Evolutionary conservation across 495 filamentous ascomycete genomes (phyloP).

Genomic region (Daldinia loculata): DNA sequence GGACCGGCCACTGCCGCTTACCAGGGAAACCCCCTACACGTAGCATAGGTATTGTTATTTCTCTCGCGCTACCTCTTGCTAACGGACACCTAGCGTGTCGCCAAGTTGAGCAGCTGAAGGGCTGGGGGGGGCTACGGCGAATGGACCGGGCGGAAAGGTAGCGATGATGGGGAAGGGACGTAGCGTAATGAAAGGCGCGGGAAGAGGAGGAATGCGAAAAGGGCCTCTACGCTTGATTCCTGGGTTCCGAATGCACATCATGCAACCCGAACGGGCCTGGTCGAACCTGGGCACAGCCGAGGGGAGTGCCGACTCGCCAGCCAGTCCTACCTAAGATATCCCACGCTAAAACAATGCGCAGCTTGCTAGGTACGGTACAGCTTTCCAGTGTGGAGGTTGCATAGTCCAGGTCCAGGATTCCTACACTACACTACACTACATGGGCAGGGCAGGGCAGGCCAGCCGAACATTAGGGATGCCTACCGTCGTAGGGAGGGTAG

Average conservation of each 20-base stretch:
- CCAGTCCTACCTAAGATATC: slow-evolving; percentile 40
- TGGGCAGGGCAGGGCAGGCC: slow-evolving; percentile 33
- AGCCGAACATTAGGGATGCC: slow-evolving; percentile 37
- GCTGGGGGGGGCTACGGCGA: slow-evolving; percentile 15
- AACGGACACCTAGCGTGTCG: slow-evolving; percentile 21
- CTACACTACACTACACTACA: too few species aligned
- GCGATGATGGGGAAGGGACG: not conserved
- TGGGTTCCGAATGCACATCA: slow-evolving; percentile 46
- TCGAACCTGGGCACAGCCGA: slow-evolving; percentile 35
- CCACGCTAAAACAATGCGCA: slow-evolving; percentile 35
- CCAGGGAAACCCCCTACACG: slow-evolving; percentile 34
- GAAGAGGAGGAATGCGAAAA: slow-evolving; percentile 4
- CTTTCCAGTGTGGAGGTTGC: slow-evolving; percentile 44
- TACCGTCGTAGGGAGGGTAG: slow-evolving; percentile 19
- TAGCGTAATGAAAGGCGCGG: slow-evolving; percentile 17
- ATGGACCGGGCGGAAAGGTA: slow-evolving; percentile 11
- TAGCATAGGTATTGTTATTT: slow-evolving; percentile 34
- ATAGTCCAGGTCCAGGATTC: slow-evolving; percentile 40
- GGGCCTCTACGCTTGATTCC: slow-evolving; percentile 19
- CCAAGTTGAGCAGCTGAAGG: slow-evolving; percentile 33
- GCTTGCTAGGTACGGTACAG: slow-evolving; percentile 36
- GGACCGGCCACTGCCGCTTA: slow-evolving; percentile 43
- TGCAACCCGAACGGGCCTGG: slow-evolving; percentile 41
- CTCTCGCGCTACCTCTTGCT: slow-evolving; percentile 26
- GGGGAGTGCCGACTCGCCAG: slow-evolving; percentile 42